Conservation (phyloP, 495 filamentous ascomycete genomes). For the Lophium mytilinum region DNA sequence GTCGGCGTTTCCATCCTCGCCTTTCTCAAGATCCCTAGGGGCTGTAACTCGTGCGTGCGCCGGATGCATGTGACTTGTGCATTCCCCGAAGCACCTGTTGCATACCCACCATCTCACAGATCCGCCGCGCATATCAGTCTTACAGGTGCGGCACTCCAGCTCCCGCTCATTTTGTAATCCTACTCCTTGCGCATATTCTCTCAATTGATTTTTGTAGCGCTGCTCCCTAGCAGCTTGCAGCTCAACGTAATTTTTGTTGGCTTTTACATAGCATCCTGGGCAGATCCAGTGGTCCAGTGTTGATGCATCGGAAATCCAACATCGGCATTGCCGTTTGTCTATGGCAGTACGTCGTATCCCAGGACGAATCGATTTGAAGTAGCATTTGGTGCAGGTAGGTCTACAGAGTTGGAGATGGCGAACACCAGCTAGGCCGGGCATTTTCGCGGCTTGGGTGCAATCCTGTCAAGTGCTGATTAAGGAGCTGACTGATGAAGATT, state of each 20-base stretch:
- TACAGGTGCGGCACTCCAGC: constrained; percentile 13
- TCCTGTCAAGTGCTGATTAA: constrained; percentile 1
- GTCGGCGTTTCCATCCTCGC: no score
- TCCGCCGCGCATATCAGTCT: constrained; percentile 3
- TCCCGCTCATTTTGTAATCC: neutral
- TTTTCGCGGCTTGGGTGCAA: neutral
- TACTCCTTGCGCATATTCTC: constrained; percentile 6
- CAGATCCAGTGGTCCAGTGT: constrained; percentile 5
- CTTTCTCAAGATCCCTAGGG: no score
- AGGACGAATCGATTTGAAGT: constrained; percentile 4
- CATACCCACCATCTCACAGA: constrained; percentile 17
- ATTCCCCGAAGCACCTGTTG: constrained; percentile 16
- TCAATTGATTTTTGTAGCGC: constrained; percentile 10
- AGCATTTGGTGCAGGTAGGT: constrained; percentile 15
- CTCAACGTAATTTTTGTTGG: neutral
- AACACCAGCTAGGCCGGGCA: constrained; percentile 4
- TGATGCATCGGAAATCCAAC: neutral
- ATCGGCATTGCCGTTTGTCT: constrained; percentile 10
- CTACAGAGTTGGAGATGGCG: constrained; percentile 9
- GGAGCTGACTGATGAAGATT: neutral
- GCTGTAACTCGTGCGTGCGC: neutral
- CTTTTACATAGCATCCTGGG: neutral
- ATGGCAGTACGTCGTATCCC: neutral
- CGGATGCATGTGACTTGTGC: constrained; percentile 18
- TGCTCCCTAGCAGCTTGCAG: constrained; percentile 2